Evolutionary conservation across 495 filamentous ascomycete species (phyloP), one percentile per base, ranked within the genome.

Genomic region (Penicillium salamii): DNA sequence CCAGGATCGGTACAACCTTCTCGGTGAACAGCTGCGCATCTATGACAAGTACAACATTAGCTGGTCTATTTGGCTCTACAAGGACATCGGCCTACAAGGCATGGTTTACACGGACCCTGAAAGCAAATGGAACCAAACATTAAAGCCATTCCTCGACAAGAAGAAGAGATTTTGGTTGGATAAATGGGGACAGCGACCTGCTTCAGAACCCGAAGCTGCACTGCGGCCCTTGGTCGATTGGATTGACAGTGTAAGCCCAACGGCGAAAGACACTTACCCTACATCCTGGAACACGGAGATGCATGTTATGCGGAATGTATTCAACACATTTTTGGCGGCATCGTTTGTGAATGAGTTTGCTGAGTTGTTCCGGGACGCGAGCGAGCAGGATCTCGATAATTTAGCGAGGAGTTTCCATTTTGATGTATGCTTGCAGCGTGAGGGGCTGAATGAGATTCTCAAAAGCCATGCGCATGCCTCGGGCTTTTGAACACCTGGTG

Each of bases 21-120:
- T 85, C 7, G 70, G 74, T 4, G 71, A 78, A 33, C 83, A 86
- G 51, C 62, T 84, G 5, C 56, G 63, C 19, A 79, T 85, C 44
- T 84, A 85, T 62, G 70, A 77, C 23, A 70, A 79, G 46, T 69
- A 79, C 38, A 55, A 71, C 43, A 78, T 83, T 43, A 66, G 69
- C 52, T 86, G 81, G 82, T 76, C 67, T 34, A 85, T 86, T 57
- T 86, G 81, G 82, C 59, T 80, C 0, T 86, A 85, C 64, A 85
- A 85, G 42, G 81, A 87, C 49, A 80, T 86, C 49, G 81, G 81
- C 3, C 72, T 78, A 36, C 81, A 85, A 60, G 82, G 82, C 14
- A 84, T 86, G 80, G 68, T 83, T 11, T 70, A 81, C 47, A 65
- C 74, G 7, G 63, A 61, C 40, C 75, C 78, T 0, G 41, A 71